These are phyloP conservation scores for Fonsecaea erecta DNA, from an alignment of 2,329 filamentous ascomycete species.

Conservation along the genomic window DNA sequence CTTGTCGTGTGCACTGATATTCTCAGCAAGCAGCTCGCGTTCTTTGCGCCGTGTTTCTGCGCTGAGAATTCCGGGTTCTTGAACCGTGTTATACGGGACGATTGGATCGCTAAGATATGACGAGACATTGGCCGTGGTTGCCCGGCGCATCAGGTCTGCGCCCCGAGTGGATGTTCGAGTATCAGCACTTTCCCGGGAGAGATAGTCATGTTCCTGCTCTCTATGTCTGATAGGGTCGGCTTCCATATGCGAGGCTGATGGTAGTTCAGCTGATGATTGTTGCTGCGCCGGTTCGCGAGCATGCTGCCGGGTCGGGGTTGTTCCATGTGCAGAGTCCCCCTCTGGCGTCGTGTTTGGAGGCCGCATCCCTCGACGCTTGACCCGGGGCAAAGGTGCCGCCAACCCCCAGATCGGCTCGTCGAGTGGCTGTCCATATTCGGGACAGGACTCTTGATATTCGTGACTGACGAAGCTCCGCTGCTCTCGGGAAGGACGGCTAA, in stretches of 20 bases:
- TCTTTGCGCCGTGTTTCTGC: not conserved
- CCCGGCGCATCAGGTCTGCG: slow-evolving; percentile 19
- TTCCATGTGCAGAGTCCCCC: not conserved
- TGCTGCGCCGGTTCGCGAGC: slow-evolving; percentile 8
- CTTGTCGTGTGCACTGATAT: slow-evolving; percentile 25
- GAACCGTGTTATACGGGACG: not conserved
- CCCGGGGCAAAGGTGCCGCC: slow-evolving; percentile 23
- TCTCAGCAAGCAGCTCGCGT: slow-evolving; percentile 11
- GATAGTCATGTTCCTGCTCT: slow-evolving; percentile 1
- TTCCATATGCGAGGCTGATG: slow-evolving; percentile 15
- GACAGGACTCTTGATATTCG: slow-evolving; percentile 13
- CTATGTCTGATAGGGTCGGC: slow-evolving; percentile 17
- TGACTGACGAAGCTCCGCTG: slow-evolving; percentile 15
- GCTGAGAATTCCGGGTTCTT: not conserved
- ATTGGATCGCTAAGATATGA: slow-evolving; percentile 14
- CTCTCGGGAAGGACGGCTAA: not conserved
- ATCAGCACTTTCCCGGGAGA: not conserved
- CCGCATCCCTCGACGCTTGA: slow-evolving; percentile 23
- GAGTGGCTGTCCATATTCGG: slow-evolving; percentile 11
- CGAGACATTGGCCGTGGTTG: slow-evolving; percentile 18
- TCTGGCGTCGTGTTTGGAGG: not conserved
- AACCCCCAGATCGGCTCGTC: slow-evolving; percentile 22
- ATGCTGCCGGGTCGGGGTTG: not conserved
- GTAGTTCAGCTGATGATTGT: slow-evolving; percentile 2
- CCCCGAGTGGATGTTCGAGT: not conserved